A percentile compares a stretch with the other conserved stretches of the same genome.
phyloP scores from a whole-genome alignment of 2,329 filamentous ascomycete species.

The Fusarium sambucinum region DNA sequence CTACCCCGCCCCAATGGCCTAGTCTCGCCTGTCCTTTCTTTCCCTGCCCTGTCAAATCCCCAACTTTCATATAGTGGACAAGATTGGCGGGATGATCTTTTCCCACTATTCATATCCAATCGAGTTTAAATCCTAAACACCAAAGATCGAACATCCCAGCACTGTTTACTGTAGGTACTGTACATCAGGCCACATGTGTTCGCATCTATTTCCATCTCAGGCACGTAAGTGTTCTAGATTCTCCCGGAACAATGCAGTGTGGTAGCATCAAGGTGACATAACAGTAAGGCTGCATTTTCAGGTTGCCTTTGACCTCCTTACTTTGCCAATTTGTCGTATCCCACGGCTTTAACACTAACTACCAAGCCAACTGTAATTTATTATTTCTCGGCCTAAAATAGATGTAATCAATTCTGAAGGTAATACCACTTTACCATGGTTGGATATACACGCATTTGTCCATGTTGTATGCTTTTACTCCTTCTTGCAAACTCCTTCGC shows the following conservation, averaged over 20 bases:
- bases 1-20: slow-evolving; percentile 20
- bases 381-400: neutral
- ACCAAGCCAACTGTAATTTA: neutral
- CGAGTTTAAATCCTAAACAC: slow-evolving; percentile 4
- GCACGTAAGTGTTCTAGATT: slow-evolving; percentile 48
- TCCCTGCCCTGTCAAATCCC: slow-evolving; percentile 21
- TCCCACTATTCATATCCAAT: slow-evolving; percentile 14
- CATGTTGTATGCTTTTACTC: slow-evolving; percentile 23
- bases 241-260: neutral
- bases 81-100: slow-evolving; percentile 10
- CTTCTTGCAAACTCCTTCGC: slow-evolving; percentile 40
- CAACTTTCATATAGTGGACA: slow-evolving; percentile 8
- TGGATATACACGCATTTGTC: neutral
- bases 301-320: neutral
- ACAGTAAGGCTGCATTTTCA: neutral
- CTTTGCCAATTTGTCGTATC: neutral
- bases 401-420: neutral
- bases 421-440: neutral
- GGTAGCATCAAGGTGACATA: neutral
- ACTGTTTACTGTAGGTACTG: slow-evolving; percentile 12
- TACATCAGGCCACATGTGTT: slow-evolving; percentile 5
- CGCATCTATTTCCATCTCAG: slow-evolving; percentile 52
- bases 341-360: neutral
- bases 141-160: slow-evolving; percentile 8
- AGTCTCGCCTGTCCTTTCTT: too few species aligned